Evolutionary conservation across 441 rosid genomes (phyloP), one percentile per base, ranked within the genome.

Genomic region (Brassica hybrid): DNA sequence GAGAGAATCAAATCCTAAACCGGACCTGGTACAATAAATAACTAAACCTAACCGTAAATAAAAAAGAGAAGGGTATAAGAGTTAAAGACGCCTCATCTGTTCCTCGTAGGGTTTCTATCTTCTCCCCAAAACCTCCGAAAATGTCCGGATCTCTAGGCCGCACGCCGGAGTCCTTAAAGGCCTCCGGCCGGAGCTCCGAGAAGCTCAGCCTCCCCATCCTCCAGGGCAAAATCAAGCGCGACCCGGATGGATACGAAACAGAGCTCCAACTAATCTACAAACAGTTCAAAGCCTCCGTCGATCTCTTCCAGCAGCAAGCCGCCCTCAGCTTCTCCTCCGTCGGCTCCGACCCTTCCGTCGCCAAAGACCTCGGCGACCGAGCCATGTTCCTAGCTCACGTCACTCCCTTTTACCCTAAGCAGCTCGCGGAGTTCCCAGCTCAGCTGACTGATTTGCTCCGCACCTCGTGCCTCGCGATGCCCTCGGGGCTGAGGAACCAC

Each of bases 201-300:
- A 94, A 86, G 84, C 71, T 94, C 43, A 92, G 89, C 68, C 90
- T 94, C 0, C 87, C 87, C 5, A 17, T 80, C 9, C 94, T 92
- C 56, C 97, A 90, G 43, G 91, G 93, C 3, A 94, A 94, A 82
- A 91, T 96, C 92, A 94, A 96, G 54, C 72, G 82, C 45, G 99
- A 94, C 71, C 97, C 99, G 0, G 92, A 94, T 23, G 97, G 98
- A 9, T 94, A 92, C 78, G 88, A 76, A 65, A 77, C 90, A 13
- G 97, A 96, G 79, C 96, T 94, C 52, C 77, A 68, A 3, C 83
- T 90, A n/a, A 79, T 96, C 41, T 86, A 88, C 84, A 84, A 82
- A 72, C 98, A 94, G 80, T 94, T 96, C 91, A 85, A 87, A 60
- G 86, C 92, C 6, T 88, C 93, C 76, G 82, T 92, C 74, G 97